phyloP scores from a whole-genome alignment of 345 rosid species.

The Durio zibethinus region DNA sequence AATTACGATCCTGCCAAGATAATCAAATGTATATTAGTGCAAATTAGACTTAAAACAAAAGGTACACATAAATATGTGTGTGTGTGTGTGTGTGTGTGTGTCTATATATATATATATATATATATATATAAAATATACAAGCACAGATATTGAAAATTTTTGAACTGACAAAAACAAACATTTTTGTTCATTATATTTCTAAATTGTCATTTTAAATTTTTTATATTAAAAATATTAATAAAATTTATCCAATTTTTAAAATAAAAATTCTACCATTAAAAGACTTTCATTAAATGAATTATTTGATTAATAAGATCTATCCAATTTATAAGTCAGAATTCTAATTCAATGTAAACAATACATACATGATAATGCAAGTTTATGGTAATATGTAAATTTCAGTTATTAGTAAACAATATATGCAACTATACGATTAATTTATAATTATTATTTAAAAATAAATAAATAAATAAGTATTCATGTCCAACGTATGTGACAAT shows the following conservation, averaged over 20 bases:
- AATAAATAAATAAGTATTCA: neutral
- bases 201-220: neutral
- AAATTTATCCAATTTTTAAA: conserved; percentile 1
- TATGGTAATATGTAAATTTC: neutral
- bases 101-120: too few relatives aligned
- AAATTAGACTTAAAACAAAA: conserved; percentile 4
- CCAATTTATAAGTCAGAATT: neutral
- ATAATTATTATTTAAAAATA: neutral
- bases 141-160: neutral
- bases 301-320: conserved; percentile 1
- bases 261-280: neutral
- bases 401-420: neutral
- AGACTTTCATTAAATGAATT: neutral
- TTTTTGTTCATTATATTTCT: neutral
- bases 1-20: conserved; percentile 47
- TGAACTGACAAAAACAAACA: neutral
- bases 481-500: neutral
- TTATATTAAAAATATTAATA: neutral
- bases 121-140: neutral
- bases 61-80: neutral
- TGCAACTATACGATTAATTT: neutral
- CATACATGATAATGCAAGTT: neutral
- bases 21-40: conserved; percentile 11
- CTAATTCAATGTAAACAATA: neutral
- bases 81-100: too few relatives aligned